A percentile compares a stretch with the other conserved stretches of the same genome.
These are phyloP conservation scores for Ustilago bromivora DNA, from an alignment of 1,284 basidiomycete genomes.

Conservation along the genomic window DNA sequence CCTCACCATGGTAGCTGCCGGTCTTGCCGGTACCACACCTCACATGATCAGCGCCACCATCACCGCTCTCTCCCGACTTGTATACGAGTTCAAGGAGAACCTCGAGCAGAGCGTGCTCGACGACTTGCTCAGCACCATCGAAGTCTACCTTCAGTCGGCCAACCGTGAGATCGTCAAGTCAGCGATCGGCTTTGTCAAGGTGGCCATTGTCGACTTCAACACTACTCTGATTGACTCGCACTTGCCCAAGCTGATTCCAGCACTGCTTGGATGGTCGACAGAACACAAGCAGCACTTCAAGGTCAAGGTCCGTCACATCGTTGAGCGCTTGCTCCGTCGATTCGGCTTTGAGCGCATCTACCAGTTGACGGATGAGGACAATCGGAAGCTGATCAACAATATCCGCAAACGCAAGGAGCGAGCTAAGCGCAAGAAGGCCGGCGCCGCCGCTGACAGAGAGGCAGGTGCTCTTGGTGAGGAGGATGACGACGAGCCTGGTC, in stretches of 20 bases:
- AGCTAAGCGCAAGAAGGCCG: conserved; percentile 76
- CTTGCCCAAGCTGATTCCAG: conserved; percentile 82
- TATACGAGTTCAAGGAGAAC: conserved; percentile 89
- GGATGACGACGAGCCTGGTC: conserved; percentile 47
- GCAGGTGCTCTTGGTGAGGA: conserved; percentile 41
- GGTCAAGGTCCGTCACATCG: conserved; percentile 92
- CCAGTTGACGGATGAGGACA: conserved; percentile 75
- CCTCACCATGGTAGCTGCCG: conserved; percentile 96
- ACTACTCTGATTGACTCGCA: conserved; percentile 80
- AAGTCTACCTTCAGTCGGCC: conserved; percentile 89
- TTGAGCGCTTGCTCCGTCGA: conserved; percentile 92
- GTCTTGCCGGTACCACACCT: conserved; percentile 89
- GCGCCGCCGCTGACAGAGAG: conserved; percentile 72
- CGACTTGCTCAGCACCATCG: conserved; percentile 86
- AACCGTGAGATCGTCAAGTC: conserved; percentile 99
- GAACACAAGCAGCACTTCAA: conserved; percentile 99
- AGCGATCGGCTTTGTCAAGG: conserved; percentile 92
- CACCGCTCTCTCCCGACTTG: conserved; percentile 89
- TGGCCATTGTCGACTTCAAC: conserved; percentile 87
- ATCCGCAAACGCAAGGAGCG: conserved; percentile 92
- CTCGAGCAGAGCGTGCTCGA: conserved; percentile 82
- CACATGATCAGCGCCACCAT: conserved; percentile 99
- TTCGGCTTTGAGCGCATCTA: conserved; percentile 88
- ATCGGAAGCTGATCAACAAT: conserved; percentile 84
- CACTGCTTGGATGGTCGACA: conserved; percentile 89